Evolutionary conservation across 2,329 filamentous ascomycete genomes (phyloP).

Genomic region (Penicillium sp.): DNA sequence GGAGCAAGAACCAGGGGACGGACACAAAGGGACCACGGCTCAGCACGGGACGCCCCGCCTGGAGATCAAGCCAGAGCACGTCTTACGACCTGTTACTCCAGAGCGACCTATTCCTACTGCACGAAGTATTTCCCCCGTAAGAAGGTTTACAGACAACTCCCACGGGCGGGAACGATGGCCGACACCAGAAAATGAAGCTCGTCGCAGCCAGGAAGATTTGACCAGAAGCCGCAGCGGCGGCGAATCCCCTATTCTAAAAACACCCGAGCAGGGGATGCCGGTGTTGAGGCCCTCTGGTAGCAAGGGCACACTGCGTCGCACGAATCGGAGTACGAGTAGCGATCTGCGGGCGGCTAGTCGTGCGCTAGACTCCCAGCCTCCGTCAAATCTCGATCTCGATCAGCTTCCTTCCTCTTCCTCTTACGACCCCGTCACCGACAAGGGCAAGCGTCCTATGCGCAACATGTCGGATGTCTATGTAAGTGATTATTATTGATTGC

Average conservation of each 20-base stretch:
- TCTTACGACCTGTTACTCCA: constrained; percentile 30
- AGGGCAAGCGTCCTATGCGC: constrained; percentile 79
- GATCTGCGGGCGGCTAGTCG: constrained; percentile 72
- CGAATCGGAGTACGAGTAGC: constrained; percentile 68
- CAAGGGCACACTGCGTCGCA: constrained; percentile 64
- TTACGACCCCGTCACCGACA: constrained; percentile 78
- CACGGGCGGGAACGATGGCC: constrained; percentile 33
- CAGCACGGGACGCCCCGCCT: constrained; percentile 33
- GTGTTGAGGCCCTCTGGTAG: constrained; percentile 47
- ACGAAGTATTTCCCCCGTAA: constrained; percentile 16
- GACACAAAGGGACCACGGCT: constrained; percentile 42
- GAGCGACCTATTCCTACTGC: neutral
- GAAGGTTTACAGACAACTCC: constrained; percentile 37
- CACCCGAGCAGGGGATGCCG: constrained; percentile 31
- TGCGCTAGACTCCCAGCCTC: constrained; percentile 40
- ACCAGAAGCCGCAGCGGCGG: constrained; percentile 32
- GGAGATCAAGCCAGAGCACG: constrained; percentile 44
- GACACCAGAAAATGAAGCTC: constrained; percentile 24
- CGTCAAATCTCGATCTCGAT: constrained; percentile 37
- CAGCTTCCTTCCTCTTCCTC: constrained; percentile 52
- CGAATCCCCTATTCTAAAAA: constrained; percentile 33
- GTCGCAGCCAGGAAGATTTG: constrained; percentile 17
- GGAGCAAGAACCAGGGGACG: constrained; percentile 46
- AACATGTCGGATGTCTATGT: constrained; percentile 94
- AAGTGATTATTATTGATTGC: constrained; percentile 51